These are phyloP conservation scores for Euphorbia pulcherrima DNA, from an alignment of 345 rosid species.

Conservation along the genomic window DNA sequence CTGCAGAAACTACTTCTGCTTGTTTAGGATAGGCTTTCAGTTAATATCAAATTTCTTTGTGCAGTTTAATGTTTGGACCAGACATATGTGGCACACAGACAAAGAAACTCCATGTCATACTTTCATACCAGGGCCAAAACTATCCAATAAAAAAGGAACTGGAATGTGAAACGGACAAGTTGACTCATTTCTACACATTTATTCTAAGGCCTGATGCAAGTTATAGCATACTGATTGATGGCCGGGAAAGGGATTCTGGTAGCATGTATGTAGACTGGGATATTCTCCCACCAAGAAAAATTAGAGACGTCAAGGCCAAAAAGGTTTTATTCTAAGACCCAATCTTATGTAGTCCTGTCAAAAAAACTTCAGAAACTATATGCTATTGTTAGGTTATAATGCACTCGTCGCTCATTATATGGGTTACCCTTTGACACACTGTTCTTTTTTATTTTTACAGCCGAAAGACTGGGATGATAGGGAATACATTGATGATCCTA, in stretches of 20 bases:
- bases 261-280: conserved; percentile 85
- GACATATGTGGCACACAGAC: conserved; percentile 79
- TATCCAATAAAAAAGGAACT: conserved; percentile 74
- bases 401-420: no score
- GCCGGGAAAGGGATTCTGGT: conserved; percentile 69
- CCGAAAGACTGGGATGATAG: conserved; percentile 94
- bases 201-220: conserved; percentile 78
- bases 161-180: conserved; percentile 79
- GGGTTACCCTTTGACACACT: no score
- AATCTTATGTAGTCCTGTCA: no score
- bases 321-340: conserved; percentile 37
- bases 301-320: conserved; percentile 58
- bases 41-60: background rate
- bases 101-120: conserved; percentile 70
- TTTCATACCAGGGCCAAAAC: conserved; percentile 82
- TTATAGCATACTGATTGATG: conserved; percentile 66
- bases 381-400: no score
- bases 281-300: conserved; percentile 76
- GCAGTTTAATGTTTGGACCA: conserved; percentile 91
- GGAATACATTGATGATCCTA: conserved; percentile 81
- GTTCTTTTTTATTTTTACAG: conserved; percentile 29
- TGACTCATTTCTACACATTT: conserved; percentile 80
- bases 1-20: no score
- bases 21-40: background rate
- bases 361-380: no score